Evolutionary conservation across 345 rosid species (phyloP), one percentile per base, ranked within the genome.

Genomic region (Eucalyptus globulus): DNA sequence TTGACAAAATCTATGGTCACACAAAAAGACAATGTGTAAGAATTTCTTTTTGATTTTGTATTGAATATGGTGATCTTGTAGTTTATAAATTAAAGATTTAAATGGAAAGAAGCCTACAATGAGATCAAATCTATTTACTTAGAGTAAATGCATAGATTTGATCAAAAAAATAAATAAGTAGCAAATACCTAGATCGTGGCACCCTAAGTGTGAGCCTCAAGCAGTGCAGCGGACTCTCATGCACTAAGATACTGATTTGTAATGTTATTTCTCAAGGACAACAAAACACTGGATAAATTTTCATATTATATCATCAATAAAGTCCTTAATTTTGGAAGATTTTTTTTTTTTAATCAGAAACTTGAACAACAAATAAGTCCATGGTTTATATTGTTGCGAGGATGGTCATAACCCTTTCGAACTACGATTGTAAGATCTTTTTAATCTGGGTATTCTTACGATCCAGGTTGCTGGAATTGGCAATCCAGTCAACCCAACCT

Each of bases 191-290:
- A 62, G 34, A 62, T 13, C 1, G 3, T 26, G 72, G 34, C 4
- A 29, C 72, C n/a, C 2, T 58, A 58, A 24, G n/a, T 27, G 67
- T 5, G n/a, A 58, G 67, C n/a, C 29, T 58, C 3, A 26, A 3
- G 51, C 7, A 49, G 1, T 49, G 51, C 3, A 7, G 17, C 1
- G 1, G 17, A 49, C 51, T 14, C 51, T 49, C 0, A 7, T 14
- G 51, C 51, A 49, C 51, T 49, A 49, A 49, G 51, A 49, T 7
- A 49, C 1, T 49, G 17, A 49, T 49, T 53, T 53, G 9, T 53
- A 53, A 53, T 53, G 9, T 53, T 53, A 53, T 53, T 53, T 53
- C 56, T 53, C 56, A 53, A 53, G 17, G 56, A 53, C 8, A 53
- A 17, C 22, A 53, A 53, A 53, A 19, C 56, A 53, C 22, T 6